These are phyloP conservation scores for Rasamsonia emersonii DNA, from an alignment of 2,329 filamentous ascomycete species.

Conservation along the genomic window DNA sequence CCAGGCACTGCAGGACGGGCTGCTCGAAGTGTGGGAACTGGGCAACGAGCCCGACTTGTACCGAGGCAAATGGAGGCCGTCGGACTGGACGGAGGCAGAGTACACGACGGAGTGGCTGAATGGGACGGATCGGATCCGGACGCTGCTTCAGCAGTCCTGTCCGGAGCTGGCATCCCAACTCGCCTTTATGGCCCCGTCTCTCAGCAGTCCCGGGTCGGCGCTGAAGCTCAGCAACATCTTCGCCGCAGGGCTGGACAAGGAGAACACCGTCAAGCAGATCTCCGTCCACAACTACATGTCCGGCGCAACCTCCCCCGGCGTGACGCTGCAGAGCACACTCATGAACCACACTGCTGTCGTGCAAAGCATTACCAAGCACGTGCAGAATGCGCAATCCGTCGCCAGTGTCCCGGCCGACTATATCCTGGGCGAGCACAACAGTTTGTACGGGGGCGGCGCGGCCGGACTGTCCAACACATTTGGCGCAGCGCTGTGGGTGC, in stretches of 20 bases:
- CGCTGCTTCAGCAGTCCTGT: not conserved
- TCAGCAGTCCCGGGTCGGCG: not conserved
- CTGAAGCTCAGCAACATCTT: not conserved
- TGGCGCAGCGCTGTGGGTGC: not conserved
- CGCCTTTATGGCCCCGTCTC: conserved; percentile 1
- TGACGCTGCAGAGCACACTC: not conserved
- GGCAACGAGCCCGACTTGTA: not conserved
- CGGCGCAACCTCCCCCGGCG: not conserved
- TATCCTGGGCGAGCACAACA: conserved; percentile 1
- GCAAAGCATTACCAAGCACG: not conserved
- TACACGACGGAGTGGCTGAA: not conserved
- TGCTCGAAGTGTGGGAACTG: not conserved
- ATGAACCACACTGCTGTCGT: not conserved
- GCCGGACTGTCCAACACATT: not conserved
- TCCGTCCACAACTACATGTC: conserved; percentile 2
- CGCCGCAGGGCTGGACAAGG: not conserved
- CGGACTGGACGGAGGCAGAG: not conserved
- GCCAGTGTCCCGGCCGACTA: not conserved
- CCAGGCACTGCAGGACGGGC: not conserved
- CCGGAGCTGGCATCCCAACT: not conserved
- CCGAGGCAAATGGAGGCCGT: not conserved
- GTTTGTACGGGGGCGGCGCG: not conserved
- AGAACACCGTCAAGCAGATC: not conserved
- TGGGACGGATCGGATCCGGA: not conserved
- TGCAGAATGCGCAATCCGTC: not conserved